These are phyloP conservation scores for Geranium rotundifolium DNA, from an alignment of 345 rosid species.

Conservation along the genomic window DNA sequence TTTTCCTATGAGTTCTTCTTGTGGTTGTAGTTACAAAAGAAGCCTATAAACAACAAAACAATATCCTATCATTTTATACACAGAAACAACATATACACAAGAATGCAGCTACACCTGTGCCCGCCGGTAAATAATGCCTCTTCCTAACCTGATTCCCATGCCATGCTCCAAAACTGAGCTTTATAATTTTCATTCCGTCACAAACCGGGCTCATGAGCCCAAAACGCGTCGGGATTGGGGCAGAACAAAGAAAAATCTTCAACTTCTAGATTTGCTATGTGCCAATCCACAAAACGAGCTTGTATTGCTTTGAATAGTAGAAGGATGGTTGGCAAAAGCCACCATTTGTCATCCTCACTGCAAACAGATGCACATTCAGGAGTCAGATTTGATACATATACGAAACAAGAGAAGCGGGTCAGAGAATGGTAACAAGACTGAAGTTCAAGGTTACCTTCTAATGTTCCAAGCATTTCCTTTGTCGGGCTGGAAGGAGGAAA, in stretches of 20 bases:
- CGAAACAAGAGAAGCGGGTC: background rate
- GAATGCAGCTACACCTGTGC: too few species aligned
- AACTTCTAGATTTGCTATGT: conserved; percentile 82
- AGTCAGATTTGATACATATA: background rate
- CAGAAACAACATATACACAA: too few species aligned
- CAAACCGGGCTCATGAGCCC: conserved; percentile 67
- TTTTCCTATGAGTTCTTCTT: too few species aligned
- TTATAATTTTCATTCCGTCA: conserved; percentile 17
- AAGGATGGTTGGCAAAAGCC: conserved; percentile 76
- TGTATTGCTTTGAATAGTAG: conserved; percentile 57
- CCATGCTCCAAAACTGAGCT: too few species aligned
- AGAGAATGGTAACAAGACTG: background rate
- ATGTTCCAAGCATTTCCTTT: conserved; percentile 38
- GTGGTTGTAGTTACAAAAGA: too few species aligned
- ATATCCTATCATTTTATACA: too few species aligned
- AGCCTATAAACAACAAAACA: too few species aligned
- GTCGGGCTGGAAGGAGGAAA: conserved; percentile 31
- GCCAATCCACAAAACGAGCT: conserved; percentile 86
- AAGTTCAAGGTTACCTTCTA: conserved; percentile 8
- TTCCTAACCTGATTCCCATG: too few species aligned
- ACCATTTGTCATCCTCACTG: conserved; percentile 89
- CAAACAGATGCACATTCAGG: conserved; percentile 1
- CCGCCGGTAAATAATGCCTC: too few species aligned
- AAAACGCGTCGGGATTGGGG: conserved; percentile 80
- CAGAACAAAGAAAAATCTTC: conserved; percentile 70